Evolutionary conservation across 192 early-diverging fungal genomes (phyloP).

Genomic region (Coemansia sp.): DNA sequence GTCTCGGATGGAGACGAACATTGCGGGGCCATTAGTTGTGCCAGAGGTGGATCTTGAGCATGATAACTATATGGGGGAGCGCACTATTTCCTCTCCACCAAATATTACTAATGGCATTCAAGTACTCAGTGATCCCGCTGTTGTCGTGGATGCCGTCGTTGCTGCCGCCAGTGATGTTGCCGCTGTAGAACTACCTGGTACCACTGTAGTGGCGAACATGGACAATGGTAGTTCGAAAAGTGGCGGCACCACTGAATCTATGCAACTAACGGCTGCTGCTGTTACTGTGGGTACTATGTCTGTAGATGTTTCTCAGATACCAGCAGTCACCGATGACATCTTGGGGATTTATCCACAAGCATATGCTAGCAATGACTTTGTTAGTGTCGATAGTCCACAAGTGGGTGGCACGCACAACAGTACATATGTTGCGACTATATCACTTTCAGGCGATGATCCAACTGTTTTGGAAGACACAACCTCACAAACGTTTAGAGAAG

Average conservation of each 20-base stretch:
- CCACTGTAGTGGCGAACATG: background rate
- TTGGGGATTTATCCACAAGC: conserved; percentile 1
- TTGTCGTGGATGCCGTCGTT: conserved; percentile 1
- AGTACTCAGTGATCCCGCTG: background rate
- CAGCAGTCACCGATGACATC: background rate
- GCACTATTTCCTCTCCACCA: background rate
- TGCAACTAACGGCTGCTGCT: background rate
- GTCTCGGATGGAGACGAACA: background rate
- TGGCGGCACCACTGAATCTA: background rate
- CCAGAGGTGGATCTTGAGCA: background rate
- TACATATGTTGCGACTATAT: background rate
- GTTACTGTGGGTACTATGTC: background rate
- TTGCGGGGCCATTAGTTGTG: background rate
- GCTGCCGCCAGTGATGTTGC: background rate
- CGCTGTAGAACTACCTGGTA: background rate
- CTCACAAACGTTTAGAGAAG: background rate
- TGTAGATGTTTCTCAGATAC: background rate
- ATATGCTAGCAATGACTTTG: background rate
- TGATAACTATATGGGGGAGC: background rate
- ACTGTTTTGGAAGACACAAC: background rate
- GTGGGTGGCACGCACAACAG: background rate
- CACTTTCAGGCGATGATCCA: background rate
- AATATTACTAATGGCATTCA: background rate
- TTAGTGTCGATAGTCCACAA: background rate
- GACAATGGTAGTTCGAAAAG: background rate